phyloP scores from a whole-genome alignment of 495 filamentous ascomycete genomes.

The Annulohypoxylon bovei region DNA sequence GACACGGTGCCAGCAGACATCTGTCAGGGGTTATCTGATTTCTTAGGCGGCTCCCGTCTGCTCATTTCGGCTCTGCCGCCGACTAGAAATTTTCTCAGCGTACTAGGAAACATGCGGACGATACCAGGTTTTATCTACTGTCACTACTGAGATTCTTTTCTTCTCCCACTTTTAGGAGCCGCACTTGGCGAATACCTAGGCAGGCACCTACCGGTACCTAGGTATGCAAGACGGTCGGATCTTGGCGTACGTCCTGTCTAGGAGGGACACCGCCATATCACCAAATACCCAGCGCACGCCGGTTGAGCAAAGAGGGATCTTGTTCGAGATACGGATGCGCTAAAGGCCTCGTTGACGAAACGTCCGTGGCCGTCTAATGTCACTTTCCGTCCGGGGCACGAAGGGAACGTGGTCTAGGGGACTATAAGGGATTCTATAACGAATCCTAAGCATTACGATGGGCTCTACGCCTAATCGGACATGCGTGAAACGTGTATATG shows the following conservation, averaged over 20 bases:
- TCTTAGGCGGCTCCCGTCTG: constrained; percentile 2
- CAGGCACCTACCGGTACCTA: too few species aligned
- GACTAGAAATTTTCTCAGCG: constrained; percentile 15
- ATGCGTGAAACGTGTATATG: constrained; percentile 34
- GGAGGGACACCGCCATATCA: constrained; percentile 3
- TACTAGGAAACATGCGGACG: constrained; percentile 12
- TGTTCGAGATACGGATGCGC: constrained; percentile 1
- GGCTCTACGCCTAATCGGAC: constrained; percentile 22
- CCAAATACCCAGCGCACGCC: constrained; percentile 19
- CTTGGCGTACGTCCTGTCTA: constrained; percentile 12
- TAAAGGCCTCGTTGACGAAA: neutral
- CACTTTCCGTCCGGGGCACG: constrained; percentile 2
- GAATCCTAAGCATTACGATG: constrained; percentile 24
- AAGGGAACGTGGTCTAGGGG: constrained; percentile 4
- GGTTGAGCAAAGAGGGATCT: neutral
- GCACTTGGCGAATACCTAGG: constrained; percentile 2
- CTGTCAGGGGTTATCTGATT: constrained; percentile 12
- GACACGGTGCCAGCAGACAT: constrained; percentile 33
- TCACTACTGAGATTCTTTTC: constrained; percentile 32
- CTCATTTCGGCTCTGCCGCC: constrained; percentile 14
- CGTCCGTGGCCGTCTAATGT: neutral
- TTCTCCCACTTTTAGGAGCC: constrained; percentile 12
- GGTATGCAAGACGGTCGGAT: neutral
- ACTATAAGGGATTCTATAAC: constrained; percentile 10
- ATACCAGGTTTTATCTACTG: constrained; percentile 31